Percentiles rank a stretch among this genome's conserved stretches.
Conservation (phyloP, 1,284 basidiomycete species). For the Cystobasidium pallidum region DNA sequence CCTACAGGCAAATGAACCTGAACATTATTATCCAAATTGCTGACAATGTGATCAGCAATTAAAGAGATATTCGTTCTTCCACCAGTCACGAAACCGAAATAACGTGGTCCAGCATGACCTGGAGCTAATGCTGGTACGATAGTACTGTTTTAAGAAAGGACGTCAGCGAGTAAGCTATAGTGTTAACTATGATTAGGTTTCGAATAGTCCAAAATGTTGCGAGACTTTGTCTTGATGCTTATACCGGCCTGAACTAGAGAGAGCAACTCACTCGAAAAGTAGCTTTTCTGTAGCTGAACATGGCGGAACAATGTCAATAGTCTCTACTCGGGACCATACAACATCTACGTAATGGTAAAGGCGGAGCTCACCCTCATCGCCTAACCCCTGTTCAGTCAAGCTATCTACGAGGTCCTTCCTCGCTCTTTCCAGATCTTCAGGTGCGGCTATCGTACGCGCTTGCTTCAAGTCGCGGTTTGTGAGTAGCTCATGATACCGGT, state of each 20-base stretch:
- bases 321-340: too few species aligned
- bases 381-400: slow-evolving; percentile 23
- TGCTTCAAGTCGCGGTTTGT: slow-evolving; percentile 14
- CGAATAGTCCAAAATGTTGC: too few species aligned
- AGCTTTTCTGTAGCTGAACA: slow-evolving; percentile 44
- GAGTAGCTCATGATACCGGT: slow-evolving; percentile 1
- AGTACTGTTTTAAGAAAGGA: slow-evolving; percentile 17
- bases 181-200: too few species aligned
- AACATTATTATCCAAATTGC: slow-evolving; percentile 57
- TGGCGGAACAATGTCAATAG: too few species aligned
- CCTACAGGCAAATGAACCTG: slow-evolving; percentile 58
- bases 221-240: too few species aligned
- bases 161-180: too few species aligned
- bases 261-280: slow-evolving; percentile 43
- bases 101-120: slow-evolving; percentile 59
- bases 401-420: slow-evolving; percentile 1
- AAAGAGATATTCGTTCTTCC: slow-evolving; percentile 58
- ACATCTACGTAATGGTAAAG: slow-evolving; percentile 22
- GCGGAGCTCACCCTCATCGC: slow-evolving; percentile 20
- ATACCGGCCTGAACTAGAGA: too few species aligned
- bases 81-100: slow-evolving; percentile 62
- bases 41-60: slow-evolving; percentile 57
- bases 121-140: slow-evolving; percentile 57
- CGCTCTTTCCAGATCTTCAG: slow-evolving; percentile 41
- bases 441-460: slow-evolving; percentile 36